Base-by-base conservation (phyloP, 352 stramenopile genomes). In the Lagenidium sp. region DNA sequence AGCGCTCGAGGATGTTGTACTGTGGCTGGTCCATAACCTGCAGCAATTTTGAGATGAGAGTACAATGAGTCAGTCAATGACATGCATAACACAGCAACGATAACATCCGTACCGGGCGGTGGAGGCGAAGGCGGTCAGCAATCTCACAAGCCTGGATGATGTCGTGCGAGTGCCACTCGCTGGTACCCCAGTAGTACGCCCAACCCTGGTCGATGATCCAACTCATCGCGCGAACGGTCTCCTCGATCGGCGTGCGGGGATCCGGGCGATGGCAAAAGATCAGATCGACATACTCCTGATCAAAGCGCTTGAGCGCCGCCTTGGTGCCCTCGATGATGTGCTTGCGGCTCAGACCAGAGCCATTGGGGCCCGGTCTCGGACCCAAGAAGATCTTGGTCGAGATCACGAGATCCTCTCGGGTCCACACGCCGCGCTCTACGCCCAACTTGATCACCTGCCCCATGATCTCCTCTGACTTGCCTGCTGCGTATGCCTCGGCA, bases 181-280 rank as follows among this genome's bases (percentile, higher is more conserved):
- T 83, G 22, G 78, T 90, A 16, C 75, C 78, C 78, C 78, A 90
- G 53, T 74, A 71, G 23, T 75, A 72, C n/a, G 70, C 70, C 53
- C 64, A 79, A 31, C 71, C 74, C 44, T 68, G 54, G 24, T 74
- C 50, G 16, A 89, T 71, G 4, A 89, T 35, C 41, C 74, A 72
- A 50, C 68, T 83, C 69, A 89, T 86, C n/a, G 68, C 68, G 15
- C 69, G 68, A 34, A 88, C 62, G 7, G 58, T 84, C 50, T 86
- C 78, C 57, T 86, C 74, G 22, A 86, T 85, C 3, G 75, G 72
- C 18, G 65, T 83, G 20, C 25, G 37, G 3, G 69, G 67, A 50
- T 88, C 75, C 4, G 69, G 51, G 28, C 75, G 72, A 54, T 88
- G 75, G 48, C 68, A 78, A 40, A 83, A 88, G 25, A 85, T 60